Percentiles rank a stretch among this genome's conserved stretches.
phyloP scores from a whole-genome alignment of 2,329 filamentous ascomycete genomes.

The Aspergillus pseudotamarii region DNA sequence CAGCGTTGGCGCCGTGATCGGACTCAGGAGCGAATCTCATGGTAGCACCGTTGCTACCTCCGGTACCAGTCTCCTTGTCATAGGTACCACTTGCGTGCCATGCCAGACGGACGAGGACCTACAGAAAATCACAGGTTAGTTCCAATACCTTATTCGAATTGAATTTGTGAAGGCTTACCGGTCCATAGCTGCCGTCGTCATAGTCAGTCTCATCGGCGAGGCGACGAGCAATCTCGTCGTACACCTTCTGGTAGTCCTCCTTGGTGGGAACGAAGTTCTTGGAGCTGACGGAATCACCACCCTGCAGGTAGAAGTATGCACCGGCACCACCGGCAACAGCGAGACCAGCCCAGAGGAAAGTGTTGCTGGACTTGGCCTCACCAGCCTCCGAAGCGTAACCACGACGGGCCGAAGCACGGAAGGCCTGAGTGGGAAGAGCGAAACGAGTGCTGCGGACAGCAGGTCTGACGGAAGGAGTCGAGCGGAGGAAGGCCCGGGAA shows the following conservation, averaged over 20 bases:
- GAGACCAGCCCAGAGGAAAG: conserved; percentile 62
- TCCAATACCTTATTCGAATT: background rate
- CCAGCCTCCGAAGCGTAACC: conserved; percentile 74
- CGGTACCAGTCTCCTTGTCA: conserved; percentile 83
- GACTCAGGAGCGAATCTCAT: conserved; percentile 93
- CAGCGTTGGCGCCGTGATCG: conserved; percentile 91
- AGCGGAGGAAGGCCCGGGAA: conserved; percentile 47
- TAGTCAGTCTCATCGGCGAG: conserved; percentile 92
- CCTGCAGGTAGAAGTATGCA: conserved; percentile 65
- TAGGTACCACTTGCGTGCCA: conserved; percentile 96
- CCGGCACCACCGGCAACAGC: conserved; percentile 64
- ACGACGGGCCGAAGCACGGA: conserved; percentile 74
- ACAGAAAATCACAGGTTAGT: background rate
- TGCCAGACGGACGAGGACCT: conserved; percentile 79
- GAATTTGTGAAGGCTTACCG: conserved; percentile 51
- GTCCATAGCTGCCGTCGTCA: conserved; percentile 94
- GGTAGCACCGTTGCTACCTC: conserved; percentile 92
- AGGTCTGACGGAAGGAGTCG: conserved; percentile 43
- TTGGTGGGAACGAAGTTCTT: conserved; percentile 70
- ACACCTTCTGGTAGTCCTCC: conserved; percentile 93
- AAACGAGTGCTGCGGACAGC: conserved; percentile 61
- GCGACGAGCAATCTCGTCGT: conserved; percentile 77
- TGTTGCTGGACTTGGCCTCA: conserved; percentile 54
- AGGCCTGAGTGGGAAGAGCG: conserved; percentile 62
- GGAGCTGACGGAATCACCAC: conserved; percentile 43